phyloP scores from a whole-genome alignment of 192 early-diverging fungal genomes.

The Linnemannia elongata region DNA sequence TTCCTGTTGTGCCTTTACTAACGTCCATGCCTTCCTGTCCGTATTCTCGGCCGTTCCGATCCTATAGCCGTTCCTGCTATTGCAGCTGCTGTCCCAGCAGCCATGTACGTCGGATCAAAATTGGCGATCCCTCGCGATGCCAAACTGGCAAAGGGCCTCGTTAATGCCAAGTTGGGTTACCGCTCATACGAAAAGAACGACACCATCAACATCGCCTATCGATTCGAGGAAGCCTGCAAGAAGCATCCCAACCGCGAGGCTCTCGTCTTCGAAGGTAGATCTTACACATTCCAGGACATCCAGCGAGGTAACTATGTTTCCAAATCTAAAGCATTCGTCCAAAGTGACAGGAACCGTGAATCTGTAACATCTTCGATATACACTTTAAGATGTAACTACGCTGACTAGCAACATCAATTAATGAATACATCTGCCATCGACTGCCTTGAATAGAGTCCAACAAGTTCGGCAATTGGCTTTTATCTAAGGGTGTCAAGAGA shows the following conservation, averaged over 20 bases:
- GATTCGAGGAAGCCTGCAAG: slow-evolving; percentile 60
- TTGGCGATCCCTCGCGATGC: slow-evolving; percentile 57
- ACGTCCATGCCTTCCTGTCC: not conserved
- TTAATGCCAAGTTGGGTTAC: slow-evolving; percentile 46
- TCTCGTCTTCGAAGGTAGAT: slow-evolving; percentile 64
- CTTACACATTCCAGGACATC: slow-evolving; percentile 62
- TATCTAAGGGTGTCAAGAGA: slow-evolving; percentile 53
- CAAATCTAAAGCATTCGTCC: not conserved
- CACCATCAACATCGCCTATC: slow-evolving; percentile 60
- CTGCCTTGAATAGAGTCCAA: slow-evolving; percentile 33
- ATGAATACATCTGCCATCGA: not conserved
- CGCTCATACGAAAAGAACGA: slow-evolving; percentile 58
- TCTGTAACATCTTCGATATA: no score
- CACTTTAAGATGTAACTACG: no score
- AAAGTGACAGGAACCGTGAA: not conserved
- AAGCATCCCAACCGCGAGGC: slow-evolving; percentile 58
- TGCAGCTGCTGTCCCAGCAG: slow-evolving; percentile 54
- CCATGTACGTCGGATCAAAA: slow-evolving; percentile 63
- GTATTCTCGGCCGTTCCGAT: not conserved
- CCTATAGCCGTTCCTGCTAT: slow-evolving; percentile 22
- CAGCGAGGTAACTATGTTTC: slow-evolving; percentile 55
- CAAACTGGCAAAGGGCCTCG: slow-evolving; percentile 51
- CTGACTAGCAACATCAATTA: not conserved
- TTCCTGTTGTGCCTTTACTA: not conserved
- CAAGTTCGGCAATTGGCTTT: slow-evolving; percentile 46